phyloP scores from a whole-genome alignment of 2,329 filamentous ascomycete genomes.

The Sphaerulina vaccinii region DNA sequence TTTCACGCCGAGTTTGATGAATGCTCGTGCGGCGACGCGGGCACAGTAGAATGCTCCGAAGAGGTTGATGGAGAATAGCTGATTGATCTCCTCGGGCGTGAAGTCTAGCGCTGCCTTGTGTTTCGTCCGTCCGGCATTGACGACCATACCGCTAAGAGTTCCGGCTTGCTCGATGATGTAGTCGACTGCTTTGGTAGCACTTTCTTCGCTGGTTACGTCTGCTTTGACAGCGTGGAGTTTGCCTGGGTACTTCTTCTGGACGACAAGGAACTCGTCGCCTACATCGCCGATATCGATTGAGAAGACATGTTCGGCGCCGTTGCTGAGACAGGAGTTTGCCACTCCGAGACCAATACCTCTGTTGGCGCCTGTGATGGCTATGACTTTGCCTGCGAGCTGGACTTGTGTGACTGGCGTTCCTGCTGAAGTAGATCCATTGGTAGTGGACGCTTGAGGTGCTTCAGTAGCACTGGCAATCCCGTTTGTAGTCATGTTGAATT shows the following conservation, averaged over 20 bases:
- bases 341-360: constrained; percentile 35
- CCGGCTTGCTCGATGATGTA: constrained; percentile 46
- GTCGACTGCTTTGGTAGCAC: constrained; percentile 46
- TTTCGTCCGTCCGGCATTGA: constrained; percentile 53
- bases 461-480: background rate
- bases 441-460: background rate
- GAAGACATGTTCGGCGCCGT: constrained; percentile 46
- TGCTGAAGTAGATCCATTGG: background rate
- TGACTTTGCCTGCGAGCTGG: constrained; percentile 44
- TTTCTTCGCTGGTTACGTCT: constrained; percentile 49
- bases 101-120: constrained; percentile 54
- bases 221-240: constrained; percentile 44
- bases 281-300: constrained; percentile 48
- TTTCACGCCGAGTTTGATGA: constrained; percentile 48
- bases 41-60: constrained; percentile 49
- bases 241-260: constrained; percentile 42
- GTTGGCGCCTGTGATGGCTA: constrained; percentile 40
- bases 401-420: constrained; percentile 33
- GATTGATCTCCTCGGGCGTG: constrained; percentile 48
- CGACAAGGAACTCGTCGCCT: constrained; percentile 44
- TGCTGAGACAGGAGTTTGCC: constrained; percentile 48
- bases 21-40: constrained; percentile 44
- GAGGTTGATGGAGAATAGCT: constrained; percentile 45
- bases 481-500: background rate
- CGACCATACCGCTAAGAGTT: constrained; percentile 51